Evolutionary conservation across 2,329 filamentous ascomycete genomes (phyloP).

Genomic region (Aphanocladium album): DNA sequence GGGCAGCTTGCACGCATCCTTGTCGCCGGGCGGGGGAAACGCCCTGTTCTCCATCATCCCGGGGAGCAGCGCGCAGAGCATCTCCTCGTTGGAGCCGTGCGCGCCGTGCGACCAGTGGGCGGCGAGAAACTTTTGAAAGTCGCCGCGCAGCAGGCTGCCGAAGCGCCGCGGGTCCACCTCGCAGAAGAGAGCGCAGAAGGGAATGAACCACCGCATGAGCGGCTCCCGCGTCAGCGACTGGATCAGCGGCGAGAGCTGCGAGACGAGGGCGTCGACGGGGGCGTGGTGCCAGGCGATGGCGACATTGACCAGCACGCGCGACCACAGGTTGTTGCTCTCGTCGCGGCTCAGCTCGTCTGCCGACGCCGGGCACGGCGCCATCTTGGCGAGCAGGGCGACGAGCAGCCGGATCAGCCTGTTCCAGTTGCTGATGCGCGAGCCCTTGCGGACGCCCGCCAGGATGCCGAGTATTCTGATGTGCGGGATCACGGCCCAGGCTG

Average conservation of each 20-base stretch:
- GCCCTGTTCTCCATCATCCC: slow-evolving; percentile 54
- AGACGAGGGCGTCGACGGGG: slow-evolving; percentile 72
- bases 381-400: slow-evolving; percentile 44
- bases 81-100: slow-evolving; percentile 57
- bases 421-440: slow-evolving; percentile 71
- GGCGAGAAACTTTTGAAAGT: slow-evolving; percentile 80
- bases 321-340: slow-evolving; percentile 47
- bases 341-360: slow-evolving; percentile 30
- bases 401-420: slow-evolving; percentile 53
- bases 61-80: slow-evolving; percentile 64
- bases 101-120: slow-evolving; percentile 63
- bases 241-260: slow-evolving; percentile 61
- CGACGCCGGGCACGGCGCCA: slow-evolving; percentile 40
- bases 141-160: slow-evolving; percentile 67
- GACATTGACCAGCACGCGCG: slow-evolving; percentile 49
- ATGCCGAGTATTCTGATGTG: slow-evolving; percentile 60
- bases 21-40: slow-evolving; percentile 48
- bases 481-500: slow-evolving; percentile 40
- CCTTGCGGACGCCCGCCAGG: slow-evolving; percentile 74
- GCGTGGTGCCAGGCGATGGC: slow-evolving; percentile 70
- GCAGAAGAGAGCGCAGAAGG: slow-evolving; percentile 78
- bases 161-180: slow-evolving; percentile 71
- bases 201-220: slow-evolving; percentile 69
- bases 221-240: slow-evolving; percentile 59
- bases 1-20: slow-evolving; percentile 52